Percentiles rank a stretch among this genome's conserved stretches.
phyloP scores from a whole-genome alignment of 257 asterid genomes.

The Nyctanthes arbortristis region DNA sequence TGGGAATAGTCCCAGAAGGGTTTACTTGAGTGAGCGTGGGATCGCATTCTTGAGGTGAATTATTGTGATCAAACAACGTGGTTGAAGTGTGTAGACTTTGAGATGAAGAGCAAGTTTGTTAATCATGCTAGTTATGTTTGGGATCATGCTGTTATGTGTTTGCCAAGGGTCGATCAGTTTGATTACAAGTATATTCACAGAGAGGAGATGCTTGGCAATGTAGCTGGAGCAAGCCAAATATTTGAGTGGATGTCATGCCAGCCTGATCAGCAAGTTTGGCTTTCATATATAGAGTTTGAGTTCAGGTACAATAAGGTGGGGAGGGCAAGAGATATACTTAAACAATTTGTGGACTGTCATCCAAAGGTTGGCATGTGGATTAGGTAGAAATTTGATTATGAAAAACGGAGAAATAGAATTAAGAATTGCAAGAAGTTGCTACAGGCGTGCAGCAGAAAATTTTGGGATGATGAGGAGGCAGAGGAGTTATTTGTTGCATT shows the following conservation, averaged over 20 bases:
- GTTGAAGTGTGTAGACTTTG: too few species aligned
- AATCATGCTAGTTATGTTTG: too few species aligned
- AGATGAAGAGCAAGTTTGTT: too few species aligned
- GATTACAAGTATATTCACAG: conserved; percentile 91
- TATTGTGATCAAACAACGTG: conserved; percentile 78
- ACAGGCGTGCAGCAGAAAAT: conserved; percentile 79
- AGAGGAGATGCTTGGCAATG: conserved; percentile 85
- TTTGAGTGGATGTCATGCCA: too few species aligned
- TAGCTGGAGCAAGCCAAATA: conserved; percentile 75
- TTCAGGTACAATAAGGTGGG: conserved; percentile 74
- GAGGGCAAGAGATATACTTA: conserved; percentile 70
- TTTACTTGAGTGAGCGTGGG: conserved; percentile 87
- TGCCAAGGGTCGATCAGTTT: conserved; percentile 84
- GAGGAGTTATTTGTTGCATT: conserved; percentile 85
- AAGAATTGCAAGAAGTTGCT: conserved; percentile 67
- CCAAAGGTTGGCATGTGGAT: conserved; percentile 76
- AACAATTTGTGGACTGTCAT: conserved; percentile 63
- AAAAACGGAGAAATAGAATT: conserved; percentile 71
- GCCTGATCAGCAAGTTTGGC: conserved; percentile 92
- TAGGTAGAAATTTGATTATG: conserved; percentile 81
- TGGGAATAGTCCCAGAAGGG: conserved; percentile 93
- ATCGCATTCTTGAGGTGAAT: conserved; percentile 75
- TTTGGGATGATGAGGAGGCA: conserved; percentile 86
- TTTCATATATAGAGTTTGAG: conserved; percentile 79
- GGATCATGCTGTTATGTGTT: conserved; percentile 44